Evolutionary conservation across 2,329 filamentous ascomycete genomes (phyloP).

Genomic region (Pyrenochaeta sp.): DNA sequence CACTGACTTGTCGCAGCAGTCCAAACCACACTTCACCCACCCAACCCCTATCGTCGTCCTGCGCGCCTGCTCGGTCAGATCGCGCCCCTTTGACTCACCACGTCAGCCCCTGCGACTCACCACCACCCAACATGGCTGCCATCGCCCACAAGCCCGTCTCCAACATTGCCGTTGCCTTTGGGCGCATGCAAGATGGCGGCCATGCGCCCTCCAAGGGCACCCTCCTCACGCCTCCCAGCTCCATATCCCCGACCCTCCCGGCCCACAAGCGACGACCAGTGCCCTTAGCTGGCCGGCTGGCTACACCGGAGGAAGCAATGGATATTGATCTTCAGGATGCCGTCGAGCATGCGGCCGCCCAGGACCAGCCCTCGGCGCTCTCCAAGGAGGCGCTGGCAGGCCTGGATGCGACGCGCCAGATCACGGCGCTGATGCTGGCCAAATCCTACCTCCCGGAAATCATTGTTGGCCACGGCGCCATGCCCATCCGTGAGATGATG

Average conservation of each 20-base stretch:
- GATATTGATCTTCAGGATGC: slow-evolving; percentile 85
- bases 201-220: slow-evolving; percentile 45
- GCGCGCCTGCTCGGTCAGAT: slow-evolving; percentile 21
- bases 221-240: slow-evolving; percentile 92
- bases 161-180: slow-evolving; percentile 52
- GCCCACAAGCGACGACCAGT: slow-evolving; percentile 75
- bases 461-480: slow-evolving; percentile 84
- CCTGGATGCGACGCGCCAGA: slow-evolving; percentile 77
- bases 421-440: slow-evolving; percentile 84
- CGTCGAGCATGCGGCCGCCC: slow-evolving; percentile 59
- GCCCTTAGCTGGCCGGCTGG: slow-evolving; percentile 55
- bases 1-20: too few relatives aligned
- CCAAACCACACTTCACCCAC: slow-evolving; percentile 3
- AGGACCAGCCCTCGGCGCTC: slow-evolving; percentile 52
- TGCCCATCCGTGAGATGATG: slow-evolving; percentile 95
- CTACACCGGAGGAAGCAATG: slow-evolving; percentile 65
- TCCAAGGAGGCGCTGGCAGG: slow-evolving; percentile 61
- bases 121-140: slow-evolving; percentile 45
- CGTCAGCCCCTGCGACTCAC: slow-evolving; percentile 31
- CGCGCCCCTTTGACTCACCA: slow-evolving; percentile 33
- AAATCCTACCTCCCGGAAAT: slow-evolving; percentile 91
- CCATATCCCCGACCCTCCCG: slow-evolving; percentile 86
- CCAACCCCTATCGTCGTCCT: slow-evolving; percentile 3
- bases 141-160: slow-evolving; percentile 46
- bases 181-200: slow-evolving; percentile 38